A percentile compares a stretch with the other conserved stretches of the same genome.
Conservation (phyloP, 306 rosid species). For the Senna siamea region DNA sequence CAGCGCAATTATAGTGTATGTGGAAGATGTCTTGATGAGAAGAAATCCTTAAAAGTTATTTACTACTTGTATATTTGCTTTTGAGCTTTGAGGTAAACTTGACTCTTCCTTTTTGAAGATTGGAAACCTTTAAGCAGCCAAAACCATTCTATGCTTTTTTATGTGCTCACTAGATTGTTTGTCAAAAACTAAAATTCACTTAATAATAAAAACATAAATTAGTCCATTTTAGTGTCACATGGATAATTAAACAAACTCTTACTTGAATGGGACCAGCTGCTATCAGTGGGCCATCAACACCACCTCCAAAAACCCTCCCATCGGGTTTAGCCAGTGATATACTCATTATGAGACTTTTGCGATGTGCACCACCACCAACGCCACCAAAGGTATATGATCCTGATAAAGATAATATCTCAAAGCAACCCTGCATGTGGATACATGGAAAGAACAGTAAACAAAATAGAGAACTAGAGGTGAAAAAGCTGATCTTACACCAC, state of each 20-base stretch:
- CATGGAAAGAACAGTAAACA: neutral
- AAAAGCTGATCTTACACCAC: neutral
- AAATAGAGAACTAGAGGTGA: neutral
- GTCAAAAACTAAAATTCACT: neutral
- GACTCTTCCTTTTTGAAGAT: neutral
- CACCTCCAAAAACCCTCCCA: conserved; percentile 58
- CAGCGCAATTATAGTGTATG: neutral
- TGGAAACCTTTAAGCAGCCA: neutral
- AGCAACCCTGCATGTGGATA: conserved; percentile 53
- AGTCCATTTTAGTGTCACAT: neutral
- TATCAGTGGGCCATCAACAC: conserved; percentile 44
- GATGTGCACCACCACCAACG: conserved; percentile 12
- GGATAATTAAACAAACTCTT: conserved; percentile 1
- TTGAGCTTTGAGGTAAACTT: neutral
- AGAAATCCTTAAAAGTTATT: neutral
- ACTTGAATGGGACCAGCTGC: conserved; percentile 65
- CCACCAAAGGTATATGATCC: conserved; percentile 50
- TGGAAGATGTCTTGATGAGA: conserved; percentile 16
- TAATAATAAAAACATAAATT: neutral
- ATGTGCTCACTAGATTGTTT: neutral
- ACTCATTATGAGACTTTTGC: conserved; percentile 35
- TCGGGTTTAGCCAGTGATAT: conserved; percentile 46
- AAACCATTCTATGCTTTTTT: neutral
- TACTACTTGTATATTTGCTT: too few relatives aligned
- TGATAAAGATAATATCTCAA: conserved; percentile 52